Conservation (phyloP, 148 eudicot genomes). For the Rhododendron simsii region DNA sequence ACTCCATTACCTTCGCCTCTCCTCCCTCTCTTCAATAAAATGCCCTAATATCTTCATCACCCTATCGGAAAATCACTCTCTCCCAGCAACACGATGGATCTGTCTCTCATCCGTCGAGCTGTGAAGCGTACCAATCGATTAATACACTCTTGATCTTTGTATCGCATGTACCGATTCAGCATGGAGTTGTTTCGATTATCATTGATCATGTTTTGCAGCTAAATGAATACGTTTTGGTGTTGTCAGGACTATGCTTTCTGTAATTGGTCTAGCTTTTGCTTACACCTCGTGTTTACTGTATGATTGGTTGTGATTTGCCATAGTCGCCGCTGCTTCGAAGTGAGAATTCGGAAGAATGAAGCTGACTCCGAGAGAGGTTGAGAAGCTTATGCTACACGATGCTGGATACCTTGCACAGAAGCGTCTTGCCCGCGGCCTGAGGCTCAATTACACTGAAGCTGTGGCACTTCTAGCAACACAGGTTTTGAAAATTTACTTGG, state of each 20-base stretch:
- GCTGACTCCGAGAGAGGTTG: constrained; percentile 77
- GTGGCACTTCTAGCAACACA: constrained; percentile 89
- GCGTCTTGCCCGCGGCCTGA: constrained; percentile 80
- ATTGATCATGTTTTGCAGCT: not conserved
- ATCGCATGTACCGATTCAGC: not conserved
- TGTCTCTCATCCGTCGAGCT: not conserved
- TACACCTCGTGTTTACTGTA: not conserved
- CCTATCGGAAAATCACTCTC: not conserved
- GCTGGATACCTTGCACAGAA: constrained; percentile 92
- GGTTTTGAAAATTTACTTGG: constrained; percentile 29
- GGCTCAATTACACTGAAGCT: constrained; percentile 84
- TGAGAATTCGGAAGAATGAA: constrained; percentile 41
- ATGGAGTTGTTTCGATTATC: not conserved
- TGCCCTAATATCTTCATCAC: not conserved
- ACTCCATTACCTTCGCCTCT: not conserved
- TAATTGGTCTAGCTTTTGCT: no score
- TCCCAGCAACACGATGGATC: not conserved
- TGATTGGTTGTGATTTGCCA: not conserved
- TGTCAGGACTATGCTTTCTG: not conserved
- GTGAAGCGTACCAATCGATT: not conserved
- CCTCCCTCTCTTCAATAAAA: not conserved
- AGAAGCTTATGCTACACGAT: constrained; percentile 81
- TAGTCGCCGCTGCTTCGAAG: not conserved
- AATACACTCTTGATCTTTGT: not conserved
- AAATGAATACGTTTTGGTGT: not conserved